Percentiles rank a stretch among this genome's conserved stretches.
These are phyloP conservation scores for Zea luxurians DNA, from an alignment of 176 grass and related monocot species.

Conservation along the genomic window DNA sequence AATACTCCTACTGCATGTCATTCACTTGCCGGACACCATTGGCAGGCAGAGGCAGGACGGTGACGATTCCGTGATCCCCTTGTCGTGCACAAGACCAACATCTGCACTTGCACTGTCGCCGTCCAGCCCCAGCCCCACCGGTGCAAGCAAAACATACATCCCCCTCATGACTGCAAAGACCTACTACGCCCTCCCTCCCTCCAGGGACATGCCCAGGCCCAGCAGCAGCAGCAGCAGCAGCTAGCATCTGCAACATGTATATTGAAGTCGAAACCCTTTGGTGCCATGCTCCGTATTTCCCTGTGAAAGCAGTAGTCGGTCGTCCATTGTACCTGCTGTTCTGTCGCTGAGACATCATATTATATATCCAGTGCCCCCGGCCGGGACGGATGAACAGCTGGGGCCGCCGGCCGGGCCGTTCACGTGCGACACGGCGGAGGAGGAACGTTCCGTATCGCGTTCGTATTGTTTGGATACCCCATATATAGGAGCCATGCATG, in stretches of 20 bases:
- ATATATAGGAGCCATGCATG: too few species aligned
- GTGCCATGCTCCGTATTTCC: slow-evolving; percentile 11
- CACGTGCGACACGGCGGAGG: background rate
- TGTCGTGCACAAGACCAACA: background rate
- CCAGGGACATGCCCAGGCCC: too few species aligned
- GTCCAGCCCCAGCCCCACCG: background rate
- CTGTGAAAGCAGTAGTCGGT: slow-evolving; percentile 4
- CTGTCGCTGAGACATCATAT: background rate
- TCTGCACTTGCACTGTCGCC: slow-evolving; percentile 10
- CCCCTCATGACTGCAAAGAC: background rate
- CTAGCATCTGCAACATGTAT: background rate
- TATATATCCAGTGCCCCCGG: background rate
- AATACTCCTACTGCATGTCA: background rate
- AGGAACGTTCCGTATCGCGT: background rate
- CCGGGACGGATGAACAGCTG: background rate
- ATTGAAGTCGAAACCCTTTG: background rate
- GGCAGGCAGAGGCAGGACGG: too few species aligned
- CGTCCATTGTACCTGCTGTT: background rate
- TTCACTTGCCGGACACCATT: slow-evolving; percentile 22
- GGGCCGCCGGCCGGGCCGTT: background rate
- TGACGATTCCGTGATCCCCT: slow-evolving; percentile 2
- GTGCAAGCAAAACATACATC: background rate
- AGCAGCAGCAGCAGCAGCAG: background rate
- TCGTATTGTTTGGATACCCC: too few species aligned
- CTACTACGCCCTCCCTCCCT: background rate